Percentiles rank a stretch among this genome's conserved stretches.
These are phyloP conservation scores for Coniochaeta sp. DNA, from an alignment of 2,329 filamentous ascomycete genomes.

Conservation along the genomic window DNA sequence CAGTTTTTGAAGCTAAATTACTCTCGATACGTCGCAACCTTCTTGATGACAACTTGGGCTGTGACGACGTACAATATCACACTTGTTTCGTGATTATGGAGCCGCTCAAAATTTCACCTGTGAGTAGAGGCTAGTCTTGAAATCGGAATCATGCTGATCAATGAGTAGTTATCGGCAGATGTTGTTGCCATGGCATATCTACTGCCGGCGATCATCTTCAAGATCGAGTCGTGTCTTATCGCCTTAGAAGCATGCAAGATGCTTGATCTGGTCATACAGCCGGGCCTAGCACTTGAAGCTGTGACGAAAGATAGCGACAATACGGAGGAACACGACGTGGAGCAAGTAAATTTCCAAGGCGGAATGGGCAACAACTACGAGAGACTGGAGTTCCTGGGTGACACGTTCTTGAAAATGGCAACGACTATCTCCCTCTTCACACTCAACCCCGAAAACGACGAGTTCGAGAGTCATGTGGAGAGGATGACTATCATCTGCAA, in stretches of 20 bases:
- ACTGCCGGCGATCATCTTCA: conserved; percentile 78
- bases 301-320: conserved; percentile 91
- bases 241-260: conserved; percentile 64
- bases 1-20: conserved; percentile 69
- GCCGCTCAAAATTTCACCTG: conserved; percentile 66
- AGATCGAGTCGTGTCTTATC: conserved; percentile 75
- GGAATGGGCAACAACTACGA: conserved; percentile 97
- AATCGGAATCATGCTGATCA: conserved; percentile 10
- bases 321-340: conserved; percentile 60
- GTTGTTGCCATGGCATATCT: conserved; percentile 67
- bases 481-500: conserved; percentile 92
- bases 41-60: conserved; percentile 56
- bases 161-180: conserved; percentile 52
- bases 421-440: conserved; percentile 84
- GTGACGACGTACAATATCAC: conserved; percentile 29
- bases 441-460: conserved; percentile 66
- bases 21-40: conserved; percentile 76
- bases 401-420: conserved; percentile 92
- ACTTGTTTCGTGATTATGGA: conserved; percentile 68
- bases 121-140: conserved; percentile 34
- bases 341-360: conserved; percentile 65
- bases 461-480: conserved; percentile 82
- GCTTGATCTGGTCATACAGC: conserved; percentile 54
- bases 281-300: conserved; percentile 73
- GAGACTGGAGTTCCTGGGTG: conserved; percentile 84